phyloP scores from a whole-genome alignment of 768 basidiomycete genomes.

The Lepiota venenata region DNA sequence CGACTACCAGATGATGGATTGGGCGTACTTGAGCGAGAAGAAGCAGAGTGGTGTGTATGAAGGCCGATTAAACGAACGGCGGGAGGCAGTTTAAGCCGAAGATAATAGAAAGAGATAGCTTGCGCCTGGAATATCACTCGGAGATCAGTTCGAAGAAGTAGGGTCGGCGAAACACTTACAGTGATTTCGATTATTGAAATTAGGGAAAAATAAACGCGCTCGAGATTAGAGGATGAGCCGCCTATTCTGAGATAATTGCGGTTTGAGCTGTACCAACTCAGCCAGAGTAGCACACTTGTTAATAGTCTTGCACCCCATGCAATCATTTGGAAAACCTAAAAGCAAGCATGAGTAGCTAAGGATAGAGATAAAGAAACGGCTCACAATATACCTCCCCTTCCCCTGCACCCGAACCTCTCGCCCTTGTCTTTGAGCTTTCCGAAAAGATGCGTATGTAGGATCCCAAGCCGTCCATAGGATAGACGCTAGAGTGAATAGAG shows the following conservation, averaged over 20 bases:
- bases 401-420: slow-evolving; percentile 67
- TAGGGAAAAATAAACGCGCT: slow-evolving; percentile 44
- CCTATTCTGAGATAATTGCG: slow-evolving; percentile 33
- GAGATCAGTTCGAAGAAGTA: slow-evolving; percentile 1
- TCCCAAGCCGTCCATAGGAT: slow-evolving; percentile 85
- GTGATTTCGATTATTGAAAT: slow-evolving; percentile 49
- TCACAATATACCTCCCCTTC: slow-evolving; percentile 59
- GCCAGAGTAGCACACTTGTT: slow-evolving; percentile 44
- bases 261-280: slow-evolving; percentile 36
- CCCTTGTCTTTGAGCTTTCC: slow-evolving; percentile 64
- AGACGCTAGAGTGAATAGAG: slow-evolving; percentile 52
- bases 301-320: slow-evolving; percentile 54
- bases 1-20: slow-evolving; percentile 21
- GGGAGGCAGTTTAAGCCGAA: slow-evolving; percentile 68
- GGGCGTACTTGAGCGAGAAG: slow-evolving; percentile 45
- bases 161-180: slow-evolving; percentile 36
- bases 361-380: slow-evolving; percentile 19
- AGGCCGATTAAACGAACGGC: slow-evolving; percentile 67
- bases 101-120: slow-evolving; percentile 45
- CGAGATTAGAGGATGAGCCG: slow-evolving; percentile 29
- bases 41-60: slow-evolving; percentile 34
- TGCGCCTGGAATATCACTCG: slow-evolving; percentile 38
- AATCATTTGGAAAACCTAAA: slow-evolving; percentile 55
- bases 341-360: slow-evolving; percentile 2
- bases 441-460: slow-evolving; percentile 66